These are phyloP conservation scores for Helianthus tuberosus DNA, from an alignment of 129 eudicot species.

Conservation along the genomic window DNA sequence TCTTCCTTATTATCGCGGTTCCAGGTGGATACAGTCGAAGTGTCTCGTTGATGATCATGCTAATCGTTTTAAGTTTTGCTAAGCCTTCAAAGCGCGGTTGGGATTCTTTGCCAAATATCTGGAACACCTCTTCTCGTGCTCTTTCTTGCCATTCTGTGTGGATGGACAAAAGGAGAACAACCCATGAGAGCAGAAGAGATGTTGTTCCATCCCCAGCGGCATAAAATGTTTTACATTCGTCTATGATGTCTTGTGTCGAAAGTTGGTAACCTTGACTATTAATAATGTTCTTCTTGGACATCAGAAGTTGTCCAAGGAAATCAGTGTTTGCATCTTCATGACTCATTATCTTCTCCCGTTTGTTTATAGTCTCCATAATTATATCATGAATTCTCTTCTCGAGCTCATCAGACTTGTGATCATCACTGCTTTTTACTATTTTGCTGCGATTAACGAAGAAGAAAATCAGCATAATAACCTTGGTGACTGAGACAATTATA, in stretches of 20 bases:
- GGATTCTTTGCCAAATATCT: slow-evolving; percentile 22
- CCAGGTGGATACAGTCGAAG: slow-evolving; percentile 60
- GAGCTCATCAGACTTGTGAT: slow-evolving; percentile 36
- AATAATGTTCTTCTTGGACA: slow-evolving; percentile 24
- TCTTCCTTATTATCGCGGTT: slow-evolving; percentile 22
- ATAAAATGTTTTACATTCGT: slow-evolving; percentile 44
- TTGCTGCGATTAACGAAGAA: slow-evolving; percentile 20
- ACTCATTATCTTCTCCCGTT: slow-evolving; percentile 25
- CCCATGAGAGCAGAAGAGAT: slow-evolving; percentile 35
- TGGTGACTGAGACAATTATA: too few relatives aligned
- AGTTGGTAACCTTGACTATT: slow-evolving; percentile 16
- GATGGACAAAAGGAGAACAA: slow-evolving; percentile 30
- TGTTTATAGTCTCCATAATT: slow-evolving; percentile 26
- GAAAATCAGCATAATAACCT: background rate
- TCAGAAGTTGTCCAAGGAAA: slow-evolving; percentile 41
- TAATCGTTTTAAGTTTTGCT: slow-evolving; percentile 44
- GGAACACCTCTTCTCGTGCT: slow-evolving; percentile 37
- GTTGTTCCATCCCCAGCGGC: slow-evolving; percentile 47
- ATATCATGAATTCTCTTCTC: slow-evolving; percentile 24
- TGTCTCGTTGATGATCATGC: slow-evolving; percentile 58
- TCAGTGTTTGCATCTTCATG: slow-evolving; percentile 12
- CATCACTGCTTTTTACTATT: slow-evolving; percentile 23
- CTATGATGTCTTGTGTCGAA: slow-evolving; percentile 37
- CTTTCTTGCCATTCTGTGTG: slow-evolving; percentile 47
- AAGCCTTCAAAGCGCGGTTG: slow-evolving; percentile 32